Base-by-base conservation (phyloP, 345 rosid genomes). In the Erysimum cheiranthoides region DNA sequence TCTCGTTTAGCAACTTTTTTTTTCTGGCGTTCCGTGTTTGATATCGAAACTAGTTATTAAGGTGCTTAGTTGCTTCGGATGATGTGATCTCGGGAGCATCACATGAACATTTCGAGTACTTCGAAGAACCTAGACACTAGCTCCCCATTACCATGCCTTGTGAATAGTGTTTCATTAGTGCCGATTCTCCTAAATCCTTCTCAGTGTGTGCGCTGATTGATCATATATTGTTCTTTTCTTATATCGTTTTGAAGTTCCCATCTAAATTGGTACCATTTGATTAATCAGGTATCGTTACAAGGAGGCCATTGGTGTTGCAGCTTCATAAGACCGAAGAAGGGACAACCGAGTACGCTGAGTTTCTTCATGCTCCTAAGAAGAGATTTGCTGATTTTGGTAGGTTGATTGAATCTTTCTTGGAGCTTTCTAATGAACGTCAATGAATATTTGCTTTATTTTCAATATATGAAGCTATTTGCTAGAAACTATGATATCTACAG, bases 261-360 rank as follows among this genome's bases (percentile, higher is more conserved):
- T 76, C 59, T 13, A 32, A 32, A 7, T 38, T 31, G 43, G 5
- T 66, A 39, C 51, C 50, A 27, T 69, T 53, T 71, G 60, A 61
- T 64, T 59, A 11, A 18, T 54, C 70, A 96, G 99, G 99, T 68
- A 96, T 93, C 73, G 98, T 95, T 43, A 90, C 99, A 5, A 83
- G 99, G 79, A 90, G 99, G 82, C 99, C 99, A 28, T 75, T 95
- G 87, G 99, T 93, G 56, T 79, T 93, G 84, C 99, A 95, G 78
- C 98, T 95, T 81, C 99, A 95, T 69, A 89, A 95, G 84, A 86
- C 86, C 3, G 96, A 89, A 32, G 83, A 75, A 34, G 98, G 93
- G 27, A 75, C 80, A 49, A 14, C 89, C 17, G 99, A 96, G 14
- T 91, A 96, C 71, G 97, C 96, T 2, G 99, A 93, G 83, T 95